Conservation (phyloP, 148 eudicot species). For the Vaccinium macrocarpon region DNA sequence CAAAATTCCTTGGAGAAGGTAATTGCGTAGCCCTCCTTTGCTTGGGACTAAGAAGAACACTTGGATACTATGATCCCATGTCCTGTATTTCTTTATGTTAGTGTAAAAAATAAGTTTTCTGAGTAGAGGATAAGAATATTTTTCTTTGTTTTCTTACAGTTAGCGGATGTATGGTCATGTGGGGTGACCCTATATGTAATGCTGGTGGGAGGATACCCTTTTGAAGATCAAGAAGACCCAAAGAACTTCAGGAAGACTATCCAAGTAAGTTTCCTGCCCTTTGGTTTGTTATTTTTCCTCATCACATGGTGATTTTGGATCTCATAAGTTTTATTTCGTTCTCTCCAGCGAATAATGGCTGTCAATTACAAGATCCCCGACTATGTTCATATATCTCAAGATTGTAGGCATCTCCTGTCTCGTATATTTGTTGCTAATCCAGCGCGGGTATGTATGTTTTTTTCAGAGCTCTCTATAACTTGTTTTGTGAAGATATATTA, state of each 20-base stretch:
- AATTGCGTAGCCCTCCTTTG: not conserved
- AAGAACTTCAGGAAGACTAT: slow-evolving; percentile 88
- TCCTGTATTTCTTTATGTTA: not conserved
- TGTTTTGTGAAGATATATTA: slow-evolving; percentile 1
- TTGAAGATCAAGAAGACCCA: slow-evolving; percentile 85
- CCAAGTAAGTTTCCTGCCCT: slow-evolving; percentile 38
- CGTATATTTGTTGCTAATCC: slow-evolving; percentile 80
- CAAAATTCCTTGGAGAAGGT: not conserved
- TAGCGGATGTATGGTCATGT: slow-evolving; percentile 90
- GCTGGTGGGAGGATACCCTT: slow-evolving; percentile 89
- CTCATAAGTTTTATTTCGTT: slow-evolving; percentile 9
- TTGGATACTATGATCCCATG: not conserved
- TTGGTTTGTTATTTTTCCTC: not conserved
- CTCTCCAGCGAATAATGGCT: slow-evolving; percentile 75
- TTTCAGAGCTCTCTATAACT: not conserved
- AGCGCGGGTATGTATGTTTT: slow-evolving; percentile 52
- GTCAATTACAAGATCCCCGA: slow-evolving; percentile 90
- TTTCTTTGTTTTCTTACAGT: slow-evolving; percentile 29
- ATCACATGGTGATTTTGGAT: not conserved
- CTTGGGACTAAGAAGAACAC: not conserved
- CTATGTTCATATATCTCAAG: slow-evolving; percentile 88
- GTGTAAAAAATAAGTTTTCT: not conserved
- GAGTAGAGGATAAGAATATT: slow-evolving; percentile 1
- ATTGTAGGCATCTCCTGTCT: slow-evolving; percentile 77
- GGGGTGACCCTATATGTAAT: slow-evolving; percentile 85